phyloP scores from a whole-genome alignment of 768 basidiomycete genomes.

The Lactarius sanguifluus region DNA sequence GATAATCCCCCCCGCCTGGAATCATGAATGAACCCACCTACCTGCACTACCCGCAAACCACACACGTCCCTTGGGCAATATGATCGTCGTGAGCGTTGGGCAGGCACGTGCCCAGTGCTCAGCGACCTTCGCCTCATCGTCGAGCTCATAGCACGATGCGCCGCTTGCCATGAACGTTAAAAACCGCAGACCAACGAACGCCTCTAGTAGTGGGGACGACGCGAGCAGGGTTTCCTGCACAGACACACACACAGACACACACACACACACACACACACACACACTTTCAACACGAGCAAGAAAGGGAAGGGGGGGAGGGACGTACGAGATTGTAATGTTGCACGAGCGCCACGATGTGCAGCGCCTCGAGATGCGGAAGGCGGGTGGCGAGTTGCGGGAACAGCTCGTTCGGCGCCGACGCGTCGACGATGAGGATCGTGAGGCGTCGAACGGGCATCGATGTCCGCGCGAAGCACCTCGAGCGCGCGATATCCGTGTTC shows the following conservation, averaged over 20 bases:
- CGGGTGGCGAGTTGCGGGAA: slow-evolving; percentile 49
- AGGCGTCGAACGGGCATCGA: slow-evolving; percentile 46
- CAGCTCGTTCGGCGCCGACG: slow-evolving; percentile 40
- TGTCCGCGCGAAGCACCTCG: slow-evolving; percentile 46
- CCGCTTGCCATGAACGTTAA: slow-evolving; percentile 60
- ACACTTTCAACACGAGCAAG: slow-evolving; percentile 14
- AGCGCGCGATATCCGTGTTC: slow-evolving; percentile 43
- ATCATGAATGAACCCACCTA: slow-evolving; percentile 22
- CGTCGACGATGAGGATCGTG: slow-evolving; percentile 60
- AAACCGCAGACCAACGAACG: slow-evolving; percentile 46
- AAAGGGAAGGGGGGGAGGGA: slow-evolving; percentile 13
- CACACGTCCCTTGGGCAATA: slow-evolving; percentile 59
- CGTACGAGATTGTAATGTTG: slow-evolving; percentile 50
- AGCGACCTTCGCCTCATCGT: slow-evolving; percentile 54
- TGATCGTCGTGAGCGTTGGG: slow-evolving; percentile 61
- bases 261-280: neutral
- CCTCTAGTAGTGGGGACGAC: slow-evolving; percentile 40
- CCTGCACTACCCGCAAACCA: slow-evolving; percentile 47
- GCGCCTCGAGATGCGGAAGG: slow-evolving; percentile 53
- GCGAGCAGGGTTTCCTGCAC: slow-evolving; percentile 45
- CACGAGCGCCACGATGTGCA: slow-evolving; percentile 59
- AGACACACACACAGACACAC: neutral
- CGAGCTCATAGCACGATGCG: slow-evolving; percentile 23
- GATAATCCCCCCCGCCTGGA: neutral
- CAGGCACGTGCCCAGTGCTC: slow-evolving; percentile 55